Base-by-base conservation (phyloP, 495 filamentous ascomycete species). In the Xylaria grammica region DNA sequence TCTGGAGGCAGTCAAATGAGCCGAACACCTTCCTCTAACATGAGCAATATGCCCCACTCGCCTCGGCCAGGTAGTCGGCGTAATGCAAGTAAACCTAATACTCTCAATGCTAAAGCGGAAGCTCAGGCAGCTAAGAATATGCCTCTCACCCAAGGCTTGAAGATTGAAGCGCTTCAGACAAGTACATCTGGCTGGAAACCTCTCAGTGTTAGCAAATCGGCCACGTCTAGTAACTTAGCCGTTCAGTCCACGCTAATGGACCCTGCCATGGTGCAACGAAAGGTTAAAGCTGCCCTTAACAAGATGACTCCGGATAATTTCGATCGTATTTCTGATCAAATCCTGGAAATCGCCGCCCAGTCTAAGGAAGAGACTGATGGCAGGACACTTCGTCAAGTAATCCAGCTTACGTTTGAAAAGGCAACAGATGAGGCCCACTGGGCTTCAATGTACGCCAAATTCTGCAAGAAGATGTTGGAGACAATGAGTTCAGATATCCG, bases 231-330 rank as follows among this genome's bases (percentile, higher is more conserved):
- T 30, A 67, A 72, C 26, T 77, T 77, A 58, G 72, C 83, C 56
- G 79, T 80, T 58, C 76, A 77, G 56, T 62, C 76, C 10, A 84
- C 82, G 46, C 84, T 90, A 68, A 81, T 99, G 81, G 82, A 94
- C 63, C 96, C 95, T 19, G 92, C 94, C 65, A 87, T 95, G 79
- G 95, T 99, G 67, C 95, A 99, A 79, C 89, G 95, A 66, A 99
- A 98, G 87, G 96, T 98, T 73, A 99, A 99, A 87, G 91, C 92
- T 59, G 91, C 90, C 51, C 81, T 99, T 69, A 98, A 99, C 86
- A 98, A 98, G 89, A 98, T 99, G 96, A 97, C 95, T 0, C 95
- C 95, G 0, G 95, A 98, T 79, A 98, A 97, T 70, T 99, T 99
- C 74, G 93, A 97, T 69, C 92, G 90, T 82, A 97, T 99, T 63